Conservation (phyloP, 768 basidiomycete genomes). For the Termitomyces sp. region DNA sequence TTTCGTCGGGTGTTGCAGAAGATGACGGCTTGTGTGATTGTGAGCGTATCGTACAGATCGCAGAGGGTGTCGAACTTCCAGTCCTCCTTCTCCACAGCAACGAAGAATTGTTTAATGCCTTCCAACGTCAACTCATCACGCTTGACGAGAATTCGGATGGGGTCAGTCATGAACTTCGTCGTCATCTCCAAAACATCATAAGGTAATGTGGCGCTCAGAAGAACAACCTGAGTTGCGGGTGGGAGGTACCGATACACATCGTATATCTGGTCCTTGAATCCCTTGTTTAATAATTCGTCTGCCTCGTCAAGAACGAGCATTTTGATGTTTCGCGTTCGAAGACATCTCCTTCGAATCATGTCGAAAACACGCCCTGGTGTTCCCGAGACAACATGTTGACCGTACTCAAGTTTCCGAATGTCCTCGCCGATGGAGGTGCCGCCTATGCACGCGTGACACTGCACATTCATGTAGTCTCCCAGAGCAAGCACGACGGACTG, state of each 20-base stretch:
- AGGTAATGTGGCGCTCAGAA: conserved; percentile 93
- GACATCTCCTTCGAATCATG: conserved; percentile 92
- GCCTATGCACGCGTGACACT: conserved; percentile 97
- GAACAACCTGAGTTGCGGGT: conserved; percentile 93
- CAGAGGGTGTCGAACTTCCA: conserved; percentile 99
- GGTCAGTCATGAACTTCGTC: conserved; percentile 99
- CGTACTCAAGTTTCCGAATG: conserved; percentile 94
- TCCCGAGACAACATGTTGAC: conserved; percentile 95
- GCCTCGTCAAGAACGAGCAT: conserved; percentile 95
- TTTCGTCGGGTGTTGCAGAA: conserved; percentile 98
- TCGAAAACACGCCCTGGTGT: conserved; percentile 98
- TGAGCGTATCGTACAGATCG: conserved; percentile 96
- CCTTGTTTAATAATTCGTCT: conserved; percentile 94
- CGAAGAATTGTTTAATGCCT: conserved; percentile 95
- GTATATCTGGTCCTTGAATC: conserved; percentile 99
- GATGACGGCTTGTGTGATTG: conserved; percentile 98
- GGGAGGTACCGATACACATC: conserved; percentile 98
- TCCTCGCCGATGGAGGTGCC: conserved; percentile 97
- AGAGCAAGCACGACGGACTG: conserved; percentile 94
- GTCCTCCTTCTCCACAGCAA: conserved; percentile 98
- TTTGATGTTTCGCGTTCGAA: conserved; percentile 96
- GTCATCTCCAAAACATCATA: conserved; percentile 99
- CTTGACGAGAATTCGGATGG: conserved; percentile 96
- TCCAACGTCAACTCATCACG: conserved; percentile 98
- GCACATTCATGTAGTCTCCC: conserved; percentile 99